Conservation (phyloP, 345 rosid genomes). For the Eucalyptus globulus region DNA sequence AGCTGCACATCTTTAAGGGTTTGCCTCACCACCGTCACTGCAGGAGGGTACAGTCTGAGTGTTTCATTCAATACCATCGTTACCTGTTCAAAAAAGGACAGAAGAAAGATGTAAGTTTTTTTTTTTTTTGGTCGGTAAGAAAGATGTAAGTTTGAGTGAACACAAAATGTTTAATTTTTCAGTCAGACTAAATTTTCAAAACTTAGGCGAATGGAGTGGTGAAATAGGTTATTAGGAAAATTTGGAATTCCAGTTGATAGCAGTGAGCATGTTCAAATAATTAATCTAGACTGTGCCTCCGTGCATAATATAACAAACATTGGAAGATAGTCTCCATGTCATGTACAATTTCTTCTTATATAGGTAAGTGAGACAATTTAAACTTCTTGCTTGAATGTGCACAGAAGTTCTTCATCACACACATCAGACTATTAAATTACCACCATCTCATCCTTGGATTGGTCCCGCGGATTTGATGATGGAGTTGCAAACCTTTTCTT, state of each 20-base stretch:
- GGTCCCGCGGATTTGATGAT: not conserved
- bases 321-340: not conserved
- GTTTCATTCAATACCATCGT: conserved; percentile 57
- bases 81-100: not conserved
- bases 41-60: conserved; percentile 65
- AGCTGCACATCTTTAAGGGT: conserved; percentile 18
- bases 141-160: not conserved
- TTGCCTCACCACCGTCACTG: conserved; percentile 26
- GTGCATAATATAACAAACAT: not conserved
- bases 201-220: not conserved
- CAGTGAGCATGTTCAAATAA: not conserved
- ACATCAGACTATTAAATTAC: not conserved
- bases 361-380: not conserved
- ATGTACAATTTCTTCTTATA: not conserved
- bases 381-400: not conserved
- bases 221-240: not conserved
- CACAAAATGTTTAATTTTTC: not conserved
- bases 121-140: not conserved
- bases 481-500: too few species aligned
- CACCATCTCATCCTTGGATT: not conserved
- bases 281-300: not conserved
- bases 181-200: not conserved
- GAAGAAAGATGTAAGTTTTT: not conserved
- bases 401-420: not conserved
- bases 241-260: not conserved